A percentile compares a stretch with the other conserved stretches of the same genome.
phyloP scores from a whole-genome alignment of 306 rosid species.

The Potentilla sterilis region DNA sequence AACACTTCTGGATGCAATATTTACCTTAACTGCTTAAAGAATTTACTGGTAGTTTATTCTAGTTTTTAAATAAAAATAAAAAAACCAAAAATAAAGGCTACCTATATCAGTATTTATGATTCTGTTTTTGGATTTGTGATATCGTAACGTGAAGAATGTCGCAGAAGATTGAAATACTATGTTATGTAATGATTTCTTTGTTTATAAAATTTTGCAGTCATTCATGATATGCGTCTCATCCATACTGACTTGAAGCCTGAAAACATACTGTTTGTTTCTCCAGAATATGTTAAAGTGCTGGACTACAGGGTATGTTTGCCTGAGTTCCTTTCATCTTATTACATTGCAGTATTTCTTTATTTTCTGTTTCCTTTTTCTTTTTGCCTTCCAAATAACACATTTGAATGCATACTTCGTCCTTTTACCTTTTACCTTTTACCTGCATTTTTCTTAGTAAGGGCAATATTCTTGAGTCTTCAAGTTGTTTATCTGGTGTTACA shows the following conservation, averaged over 20 bases:
- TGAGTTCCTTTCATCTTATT: background rate
- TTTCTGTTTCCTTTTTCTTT: background rate
- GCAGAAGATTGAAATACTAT: background rate
- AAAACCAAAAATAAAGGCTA: background rate
- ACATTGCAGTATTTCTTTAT: background rate
- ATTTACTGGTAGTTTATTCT: background rate
- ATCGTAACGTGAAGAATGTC: background rate
- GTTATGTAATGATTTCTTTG: conserved; percentile 12
- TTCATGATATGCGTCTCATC: conserved; percentile 77
- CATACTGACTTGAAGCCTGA: conserved; percentile 93
- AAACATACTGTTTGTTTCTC: conserved; percentile 61
- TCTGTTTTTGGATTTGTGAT: background rate
- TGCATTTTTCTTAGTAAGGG: background rate
- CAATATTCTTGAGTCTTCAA: background rate
- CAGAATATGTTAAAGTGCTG: conserved; percentile 66
- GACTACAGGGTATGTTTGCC: conserved; percentile 43
- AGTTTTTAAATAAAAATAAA: background rate
- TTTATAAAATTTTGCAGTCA: conserved; percentile 49
- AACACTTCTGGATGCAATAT: background rate
- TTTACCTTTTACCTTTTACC: background rate
- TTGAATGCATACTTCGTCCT: background rate
- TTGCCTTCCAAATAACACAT: background rate
- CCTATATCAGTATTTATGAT: background rate
- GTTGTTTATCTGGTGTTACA: conserved; percentile 21
- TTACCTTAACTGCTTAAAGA: background rate